These are phyloP conservation scores for Fabrea salina DNA, from an alignment of 169 alveolate species.

Conservation along the genomic window DNA sequence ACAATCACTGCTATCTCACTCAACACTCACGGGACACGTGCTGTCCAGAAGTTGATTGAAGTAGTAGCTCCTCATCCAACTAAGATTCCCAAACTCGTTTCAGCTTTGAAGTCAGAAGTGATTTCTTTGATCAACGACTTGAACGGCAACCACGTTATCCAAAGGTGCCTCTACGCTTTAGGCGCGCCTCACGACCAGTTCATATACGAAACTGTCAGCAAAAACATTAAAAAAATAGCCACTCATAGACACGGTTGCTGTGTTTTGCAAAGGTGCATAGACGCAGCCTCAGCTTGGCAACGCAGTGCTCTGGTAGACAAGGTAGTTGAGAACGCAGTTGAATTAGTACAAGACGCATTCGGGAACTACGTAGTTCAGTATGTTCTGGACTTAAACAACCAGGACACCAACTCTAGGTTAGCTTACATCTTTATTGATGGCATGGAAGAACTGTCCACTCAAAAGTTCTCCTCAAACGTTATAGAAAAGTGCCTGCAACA, in stretches of 20 bases:
- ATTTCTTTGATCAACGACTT: slow-evolving; percentile 78
- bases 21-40: slow-evolving; percentile 92
- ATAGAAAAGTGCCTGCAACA: slow-evolving; percentile 71
- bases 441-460: slow-evolving; percentile 81
- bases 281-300: slow-evolving; percentile 51
- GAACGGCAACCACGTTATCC: slow-evolving; percentile 93
- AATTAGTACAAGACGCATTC: slow-evolving; percentile 89
- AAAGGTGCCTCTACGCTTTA: slow-evolving; percentile 76
- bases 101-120: slow-evolving; percentile 53
- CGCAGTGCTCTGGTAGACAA: slow-evolving; percentile 61
- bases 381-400: slow-evolving; percentile 73
- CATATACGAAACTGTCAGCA: slow-evolving; percentile 76
- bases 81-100: slow-evolving; percentile 34
- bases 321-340: slow-evolving; percentile 73
- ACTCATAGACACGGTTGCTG: slow-evolving; percentile 94
- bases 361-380: slow-evolving; percentile 95
- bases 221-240: slow-evolving; percentile 79
- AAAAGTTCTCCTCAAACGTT: slow-evolving; percentile 93
- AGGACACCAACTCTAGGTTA: slow-evolving; percentile 66
- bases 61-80: slow-evolving; percentile 53
- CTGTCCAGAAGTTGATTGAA: slow-evolving; percentile 91
- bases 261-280: slow-evolving; percentile 91
- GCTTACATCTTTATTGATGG: slow-evolving; percentile 72
- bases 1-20: slow-evolving; percentile 79
- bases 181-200: slow-evolving; percentile 78